Base-by-base conservation (phyloP, 306 rosid genomes). In the Pterocarpus macrocarpus region DNA sequence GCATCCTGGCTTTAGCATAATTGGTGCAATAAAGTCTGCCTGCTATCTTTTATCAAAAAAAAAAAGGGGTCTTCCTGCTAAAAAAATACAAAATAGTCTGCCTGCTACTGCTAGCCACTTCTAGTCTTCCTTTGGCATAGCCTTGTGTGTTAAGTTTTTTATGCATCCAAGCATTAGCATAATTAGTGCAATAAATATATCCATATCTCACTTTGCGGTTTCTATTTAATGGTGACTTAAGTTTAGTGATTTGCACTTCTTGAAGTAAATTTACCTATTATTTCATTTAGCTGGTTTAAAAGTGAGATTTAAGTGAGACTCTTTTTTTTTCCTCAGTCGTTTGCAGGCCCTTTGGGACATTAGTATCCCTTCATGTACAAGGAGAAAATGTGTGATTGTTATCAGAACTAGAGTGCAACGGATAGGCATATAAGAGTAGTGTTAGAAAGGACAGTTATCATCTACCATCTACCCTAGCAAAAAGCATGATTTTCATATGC, bases 371-470 rank as follows among this genome's bases (percentile, higher is more conserved):
- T 65, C 8, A 44, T 50, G n/a, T 82, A 62, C 50, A 36, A 59
- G 73, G 38, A 28, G 50, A 80, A 41, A 56, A 70, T 70, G 43
- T 63, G 28, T 56, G 71, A 79, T 41, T 58, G 61, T 73, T 50
- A 63, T 22, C 28, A 22, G 28, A 75, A 76, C 63, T 80, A 15
- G 70, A 44, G 59, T 70, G 73, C 55, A 76, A 58, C 5, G 41
- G 67, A 70, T 61, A 13, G 50, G 49, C 39, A 75, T 62, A 63
- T 76, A 49, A 52, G 79, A 80, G 38, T 55, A 43, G 41, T 5
- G 15, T 71, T 71, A 35, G 64, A 67, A 34, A 64, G 62, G 80
- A 49, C 56, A 12, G 35, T 63, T 75, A 58, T 76, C 81, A 55
- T 79, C 58, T 75, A 50, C 75, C 81, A 55, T 79, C 58, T 75